phyloP scores from a whole-genome alignment of 352 stramenopile species.

The Peronospora farinosa region DNA sequence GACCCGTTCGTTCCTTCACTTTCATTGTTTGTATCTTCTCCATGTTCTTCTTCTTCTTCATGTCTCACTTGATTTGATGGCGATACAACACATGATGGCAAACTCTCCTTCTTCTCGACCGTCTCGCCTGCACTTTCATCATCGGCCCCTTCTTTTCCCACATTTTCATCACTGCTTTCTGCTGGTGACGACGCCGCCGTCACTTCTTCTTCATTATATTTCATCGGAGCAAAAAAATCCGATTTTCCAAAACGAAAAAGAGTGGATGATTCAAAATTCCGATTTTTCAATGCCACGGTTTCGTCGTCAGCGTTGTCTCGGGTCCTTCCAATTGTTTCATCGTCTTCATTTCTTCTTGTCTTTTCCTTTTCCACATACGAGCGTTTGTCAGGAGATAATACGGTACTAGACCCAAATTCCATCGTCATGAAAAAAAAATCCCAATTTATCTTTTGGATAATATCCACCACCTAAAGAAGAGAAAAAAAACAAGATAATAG shows the following conservation, averaged over 20 bases:
- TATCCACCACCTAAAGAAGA: not conserved
- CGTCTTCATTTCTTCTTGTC: not conserved
- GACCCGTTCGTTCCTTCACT: conserved; percentile 2
- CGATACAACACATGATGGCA: conserved; percentile 27
- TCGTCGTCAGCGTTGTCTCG: not conserved
- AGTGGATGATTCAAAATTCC: conserved; percentile 36
- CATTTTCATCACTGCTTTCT: conserved; percentile 10
- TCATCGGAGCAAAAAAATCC: conserved; percentile 47
- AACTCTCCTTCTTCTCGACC: conserved; percentile 27
- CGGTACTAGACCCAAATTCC: conserved; percentile 25
- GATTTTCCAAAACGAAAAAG: conserved; percentile 45
- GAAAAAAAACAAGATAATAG: not conserved
- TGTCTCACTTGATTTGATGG: conserved; percentile 45
- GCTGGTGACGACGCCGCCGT: conserved; percentile 11
- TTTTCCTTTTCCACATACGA: conserved; percentile 15
- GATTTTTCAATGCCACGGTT: conserved; percentile 13
- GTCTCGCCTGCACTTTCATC: not conserved
- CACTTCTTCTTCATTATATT: conserved; percentile 35
- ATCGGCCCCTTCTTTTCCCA: not conserved
- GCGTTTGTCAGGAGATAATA: conserved; percentile 3
- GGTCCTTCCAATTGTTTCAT: not conserved
- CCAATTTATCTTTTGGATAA: not conserved
- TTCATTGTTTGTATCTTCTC: conserved; percentile 1
- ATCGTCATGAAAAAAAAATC: conserved; percentile 23
- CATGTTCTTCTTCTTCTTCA: conserved; percentile 9